Evolutionary conservation across 1,284 basidiomycete genomes (phyloP), one percentile per base, ranked within the genome.

Genomic region (Neonothopanus nambi): DNA sequence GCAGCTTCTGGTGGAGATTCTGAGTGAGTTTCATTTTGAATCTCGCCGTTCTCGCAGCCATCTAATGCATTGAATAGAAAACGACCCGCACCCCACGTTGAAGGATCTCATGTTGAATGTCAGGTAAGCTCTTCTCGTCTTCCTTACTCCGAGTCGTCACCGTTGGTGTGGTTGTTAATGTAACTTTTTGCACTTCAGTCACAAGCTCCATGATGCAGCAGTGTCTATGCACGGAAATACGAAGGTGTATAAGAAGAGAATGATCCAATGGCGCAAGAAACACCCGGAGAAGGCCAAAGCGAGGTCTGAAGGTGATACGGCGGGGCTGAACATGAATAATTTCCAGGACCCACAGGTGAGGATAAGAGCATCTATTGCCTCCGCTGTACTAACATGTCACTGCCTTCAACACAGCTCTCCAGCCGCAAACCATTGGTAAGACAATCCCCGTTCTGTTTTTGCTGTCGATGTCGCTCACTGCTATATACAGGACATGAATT

Each of bases 41-140:
- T 24, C 23, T 13, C 38, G 15, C 4, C 11, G 24, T 21, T 13
- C 12, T 20, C 8, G 30, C 8, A 9, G 13, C 13, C 9, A 33
- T 39, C 12, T 43, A 18, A 23, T 35, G 8, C 17, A 13, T 41
- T 28, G 30, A 41, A n/a, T 12, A 46, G 42, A 44, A 28, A 11
- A 60, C 28, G 57, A 67, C 21, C 61, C 61, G 3, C 46, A 65
- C 39, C 62, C 63, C 5, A 60, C 57, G 3, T 55, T 67, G 17
- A 57, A 57, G 4, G 52, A 62, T n/a, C 42, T 68, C 15, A 53
- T 68, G 53, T 57, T 58, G 5, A 51, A 50, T 18, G 54, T 68
- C 37, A 66, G 63, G 66, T 65, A 18, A 56, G 48, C 18, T 23
- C 9, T 24, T 18, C 5, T 42, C 6, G 15, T 15, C 12, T 3